These are phyloP conservation scores for Delonix regia DNA, from an alignment of 306 rosid genomes.

Conservation along the genomic window DNA sequence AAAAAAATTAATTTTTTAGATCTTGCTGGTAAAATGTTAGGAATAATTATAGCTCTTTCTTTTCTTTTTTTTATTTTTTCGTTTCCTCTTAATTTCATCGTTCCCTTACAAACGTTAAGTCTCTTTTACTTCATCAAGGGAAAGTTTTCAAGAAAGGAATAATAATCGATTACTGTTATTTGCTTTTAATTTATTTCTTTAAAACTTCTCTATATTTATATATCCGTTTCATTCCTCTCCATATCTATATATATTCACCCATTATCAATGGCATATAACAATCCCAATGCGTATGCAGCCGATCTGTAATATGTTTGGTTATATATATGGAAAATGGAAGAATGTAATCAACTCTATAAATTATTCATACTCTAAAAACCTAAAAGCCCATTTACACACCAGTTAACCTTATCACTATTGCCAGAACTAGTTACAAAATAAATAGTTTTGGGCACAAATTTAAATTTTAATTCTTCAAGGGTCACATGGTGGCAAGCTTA, in stretches of 20 bases:
- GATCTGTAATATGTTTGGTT: too few relatives aligned
- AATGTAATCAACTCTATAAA: not conserved
- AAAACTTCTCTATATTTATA: too few relatives aligned
- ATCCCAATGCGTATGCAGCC: too few relatives aligned
- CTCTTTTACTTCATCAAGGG: not conserved
- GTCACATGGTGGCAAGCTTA: slow-evolving; percentile 22
- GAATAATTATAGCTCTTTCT: not conserved
- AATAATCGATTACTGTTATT: not conserved
- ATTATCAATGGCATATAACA: too few relatives aligned
- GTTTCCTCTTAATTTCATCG: too few relatives aligned
- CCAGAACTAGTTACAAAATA: not conserved
- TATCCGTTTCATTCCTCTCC: not conserved
- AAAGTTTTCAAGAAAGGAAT: not conserved
- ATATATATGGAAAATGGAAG: not conserved
- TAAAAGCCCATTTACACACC: not conserved
- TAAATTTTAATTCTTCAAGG: not conserved
- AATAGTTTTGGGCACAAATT: not conserved
- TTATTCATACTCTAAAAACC: not conserved
- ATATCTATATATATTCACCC: not conserved
- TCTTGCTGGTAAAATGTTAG: not conserved
- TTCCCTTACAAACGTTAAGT: not conserved
- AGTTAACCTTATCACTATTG: not conserved
- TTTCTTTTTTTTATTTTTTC: not conserved
- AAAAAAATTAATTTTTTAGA: not conserved
- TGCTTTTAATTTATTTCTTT: not conserved